Base-by-base conservation (phyloP, 345 rosid genomes). In the Eucalyptus cloeziana region DNA sequence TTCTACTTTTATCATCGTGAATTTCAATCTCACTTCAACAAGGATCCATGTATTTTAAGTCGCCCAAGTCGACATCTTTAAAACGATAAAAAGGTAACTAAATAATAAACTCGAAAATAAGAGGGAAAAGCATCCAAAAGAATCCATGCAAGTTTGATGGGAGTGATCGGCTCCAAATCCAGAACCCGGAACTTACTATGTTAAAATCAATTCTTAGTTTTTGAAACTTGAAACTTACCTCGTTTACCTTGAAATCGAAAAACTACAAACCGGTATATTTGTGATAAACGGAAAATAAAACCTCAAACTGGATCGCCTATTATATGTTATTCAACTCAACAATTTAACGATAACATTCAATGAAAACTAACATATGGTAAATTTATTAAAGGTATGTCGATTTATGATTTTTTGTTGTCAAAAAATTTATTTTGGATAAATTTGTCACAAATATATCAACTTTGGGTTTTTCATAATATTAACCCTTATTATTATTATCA, bases 291-390 rank as follows among this genome's bases (percentile, higher is more conserved):
- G 1, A 56, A 56, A 56, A 56, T 24, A 56, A 22, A 56, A 24
- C 3, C 27, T 4, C 1, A 56, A 56, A 56, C 5, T 0, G 3
- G 1, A 22, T 56, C 3, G 24, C 10, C 0, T 24, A 1, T 56
- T 1, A 24, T 24, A 56, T 56, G 30, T 56, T 24, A 24, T 56
- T 6, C 1, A 56, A 56, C 3, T 56, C 2, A 56, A 10, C 2
- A 2, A 56, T 56, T 56, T 10, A 24, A 24, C 2, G 9, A 2
- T 56, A 4, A 56, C 24, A 24, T 56, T 56, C 24, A 56, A 56
- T 56, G 1, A 9, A 56, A 56, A 56, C 3, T 56, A 56, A 24
- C 11, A 1, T 24, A 56, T 21, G 1, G 1, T 56, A 22, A 56
- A 56, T 56, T 56, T 56, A 3, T 56, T 25, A 24, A 22, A 56